These are phyloP conservation scores for Pyrenophora graminea DNA, from an alignment of 2,329 filamentous ascomycete genomes.

Conservation along the genomic window DNA sequence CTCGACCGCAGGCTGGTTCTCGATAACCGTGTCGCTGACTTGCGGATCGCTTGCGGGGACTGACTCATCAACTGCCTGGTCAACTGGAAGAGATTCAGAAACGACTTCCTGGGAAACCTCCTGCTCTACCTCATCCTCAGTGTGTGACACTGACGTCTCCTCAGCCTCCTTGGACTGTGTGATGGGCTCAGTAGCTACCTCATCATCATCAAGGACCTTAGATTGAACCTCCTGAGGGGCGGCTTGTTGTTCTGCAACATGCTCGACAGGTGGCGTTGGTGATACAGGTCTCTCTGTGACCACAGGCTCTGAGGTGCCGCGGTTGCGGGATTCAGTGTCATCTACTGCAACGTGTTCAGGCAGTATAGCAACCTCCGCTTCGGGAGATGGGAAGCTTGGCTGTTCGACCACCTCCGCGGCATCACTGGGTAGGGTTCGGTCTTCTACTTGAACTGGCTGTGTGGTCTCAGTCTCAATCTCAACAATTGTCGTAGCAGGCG, in stretches of 20 bases:
- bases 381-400: background rate
- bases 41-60: slow-evolving; percentile 1
- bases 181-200: background rate
- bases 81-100: too few species aligned
- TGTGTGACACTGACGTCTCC: background rate
- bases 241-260: background rate
- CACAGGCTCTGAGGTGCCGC: background rate
- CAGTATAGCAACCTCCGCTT: background rate
- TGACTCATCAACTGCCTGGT: too few species aligned
- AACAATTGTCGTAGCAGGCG: background rate
- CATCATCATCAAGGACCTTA: background rate
- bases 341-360: background rate
- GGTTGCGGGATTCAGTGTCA: background rate
- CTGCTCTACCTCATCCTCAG: too few species aligned
- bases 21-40: slow-evolving; percentile 3
- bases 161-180: slow-evolving; percentile 8
- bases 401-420: background rate
- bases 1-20: slow-evolving; percentile 19
- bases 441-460: background rate
- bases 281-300: background rate
- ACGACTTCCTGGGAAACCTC: too few species aligned
- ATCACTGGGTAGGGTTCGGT: background rate
- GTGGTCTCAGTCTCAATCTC: background rate
- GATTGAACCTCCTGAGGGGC: background rate
- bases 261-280: background rate